Base-by-base conservation (phyloP, 495 filamentous ascomycete genomes). In the Penicillium tannophilum region DNA sequence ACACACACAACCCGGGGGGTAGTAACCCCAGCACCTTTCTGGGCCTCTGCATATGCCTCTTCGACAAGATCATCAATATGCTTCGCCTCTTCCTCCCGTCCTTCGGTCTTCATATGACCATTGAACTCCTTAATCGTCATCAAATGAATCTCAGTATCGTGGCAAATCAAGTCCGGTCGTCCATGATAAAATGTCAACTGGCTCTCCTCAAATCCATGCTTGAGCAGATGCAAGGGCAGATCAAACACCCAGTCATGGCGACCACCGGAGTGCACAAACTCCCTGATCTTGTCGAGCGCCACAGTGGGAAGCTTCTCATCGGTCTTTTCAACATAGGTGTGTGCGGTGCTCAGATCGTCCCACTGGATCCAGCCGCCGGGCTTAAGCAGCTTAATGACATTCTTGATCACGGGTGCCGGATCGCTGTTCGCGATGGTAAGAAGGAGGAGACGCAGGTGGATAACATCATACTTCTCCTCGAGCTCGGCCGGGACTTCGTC, bases 351-450 rank as follows among this genome's bases (percentile, higher is more conserved):
- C 9, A 58, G 47, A 31, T 76, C 74, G 30, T 73, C 72, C 73
- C 74, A 77, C 52, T 77, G 74, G n/a, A 77, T 61, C 20, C 59
- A 72, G 7, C 73, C 73, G 8, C 73, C 74, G 3, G 72, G 74
- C 49, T 74, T 73, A 2, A 77, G 64, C 46, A 77, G 46, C 10
- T 47, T 44, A n/a, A 58, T 33, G 3, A 70, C 23, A 30, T 70
- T 69, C 5, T 33, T 20, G 6, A 76, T 49, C 3, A 71, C 39
- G 0, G 63, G 48, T 0, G 42, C 16, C 20, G 63, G 59, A 30
- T 71, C 63, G 7, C 65, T 64, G 19, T 67, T 52, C 8, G 59
- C 31, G 7, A 78, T 50, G 14, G 68, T 61, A 20, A 67, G 63
- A 26, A 67, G 45, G 12, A 76, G 61, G 6, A 74, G 60, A 17